phyloP scores from a whole-genome alignment of 2,329 filamentous ascomycete species.

The Aspergillus ibericus region DNA sequence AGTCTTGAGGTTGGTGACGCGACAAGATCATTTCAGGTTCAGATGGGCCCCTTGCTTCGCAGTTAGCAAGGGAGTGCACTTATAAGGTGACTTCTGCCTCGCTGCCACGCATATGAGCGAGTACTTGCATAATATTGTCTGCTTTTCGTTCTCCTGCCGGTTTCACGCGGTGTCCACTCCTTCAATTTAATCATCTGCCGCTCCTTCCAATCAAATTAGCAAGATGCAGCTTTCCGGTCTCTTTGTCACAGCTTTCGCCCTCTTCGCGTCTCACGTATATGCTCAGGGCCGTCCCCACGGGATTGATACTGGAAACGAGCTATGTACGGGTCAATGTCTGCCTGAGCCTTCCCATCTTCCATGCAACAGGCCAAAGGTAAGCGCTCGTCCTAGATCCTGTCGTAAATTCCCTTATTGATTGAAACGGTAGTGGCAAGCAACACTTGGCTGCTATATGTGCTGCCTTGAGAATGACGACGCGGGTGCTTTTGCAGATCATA shows the following conservation, averaged over 20 bases:
- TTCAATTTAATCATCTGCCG: background rate
- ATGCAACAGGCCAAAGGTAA: background rate
- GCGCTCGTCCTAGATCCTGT: background rate
- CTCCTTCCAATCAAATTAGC: background rate
- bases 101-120: background rate
- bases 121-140: background rate
- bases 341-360: background rate
- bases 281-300: background rate
- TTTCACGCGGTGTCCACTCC: background rate
- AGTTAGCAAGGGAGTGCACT: background rate
- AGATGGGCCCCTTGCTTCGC: background rate
- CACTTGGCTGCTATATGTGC: constrained; percentile 8
- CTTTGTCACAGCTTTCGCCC: background rate
- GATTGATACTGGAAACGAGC: background rate
- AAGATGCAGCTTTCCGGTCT: constrained; percentile 1
- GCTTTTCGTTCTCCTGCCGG: background rate
- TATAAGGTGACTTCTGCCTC: background rate
- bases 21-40: background rate
- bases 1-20: background rate
- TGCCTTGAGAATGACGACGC: constrained; percentile 12
- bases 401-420: background rate
- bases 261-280: background rate
- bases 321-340: background rate
- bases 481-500: constrained; percentile 1
- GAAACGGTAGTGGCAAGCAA: background rate